Percentiles rank a stretch among this genome's conserved stretches.
Evolutionary conservation across 768 basidiomycete genomes (phyloP).

Genomic region (Agaricus sinodeliciosus): DNA sequence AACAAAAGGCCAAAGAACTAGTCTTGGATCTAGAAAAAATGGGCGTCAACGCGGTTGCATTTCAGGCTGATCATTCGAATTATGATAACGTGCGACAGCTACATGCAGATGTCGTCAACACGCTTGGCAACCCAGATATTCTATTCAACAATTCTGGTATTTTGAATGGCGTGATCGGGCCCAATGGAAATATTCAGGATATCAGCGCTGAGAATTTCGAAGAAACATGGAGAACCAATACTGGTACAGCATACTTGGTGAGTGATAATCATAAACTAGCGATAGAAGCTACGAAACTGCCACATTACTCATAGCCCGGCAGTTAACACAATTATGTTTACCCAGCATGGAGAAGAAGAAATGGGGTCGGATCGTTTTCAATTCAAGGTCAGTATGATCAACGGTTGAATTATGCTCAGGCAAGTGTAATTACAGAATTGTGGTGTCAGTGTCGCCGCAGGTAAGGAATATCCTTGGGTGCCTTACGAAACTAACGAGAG

Average conservation of each 20-base stretch:
- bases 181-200: slow-evolving; percentile 37
- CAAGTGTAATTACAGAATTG: background rate
- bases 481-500: background rate
- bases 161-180: slow-evolving; percentile 34
- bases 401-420: background rate
- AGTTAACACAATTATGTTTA: slow-evolving; percentile 47
- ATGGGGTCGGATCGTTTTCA: slow-evolving; percentile 45
- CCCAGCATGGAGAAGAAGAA: slow-evolving; percentile 43
- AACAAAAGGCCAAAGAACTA: slow-evolving; percentile 30
- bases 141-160: slow-evolving; percentile 47
- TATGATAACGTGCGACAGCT: slow-evolving; percentile 39
- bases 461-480: slow-evolving; percentile 12
- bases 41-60: slow-evolving; percentile 33
- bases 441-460: slow-evolving; percentile 36
- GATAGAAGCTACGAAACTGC: background rate
- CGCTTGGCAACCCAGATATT: slow-evolving; percentile 43
- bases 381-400: slow-evolving; percentile 32
- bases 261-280: slow-evolving; percentile 7
- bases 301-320: background rate
- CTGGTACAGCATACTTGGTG: slow-evolving; percentile 41
- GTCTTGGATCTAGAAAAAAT: slow-evolving; percentile 26
- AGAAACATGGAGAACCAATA: slow-evolving; percentile 40
- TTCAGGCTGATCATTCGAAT: slow-evolving; percentile 41
- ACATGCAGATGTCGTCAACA: slow-evolving; percentile 33
- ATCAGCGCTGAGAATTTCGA: slow-evolving; percentile 39